Evolutionary conservation across 345 rosid species (phyloP).

Genomic region (Linum lewisii): DNA sequence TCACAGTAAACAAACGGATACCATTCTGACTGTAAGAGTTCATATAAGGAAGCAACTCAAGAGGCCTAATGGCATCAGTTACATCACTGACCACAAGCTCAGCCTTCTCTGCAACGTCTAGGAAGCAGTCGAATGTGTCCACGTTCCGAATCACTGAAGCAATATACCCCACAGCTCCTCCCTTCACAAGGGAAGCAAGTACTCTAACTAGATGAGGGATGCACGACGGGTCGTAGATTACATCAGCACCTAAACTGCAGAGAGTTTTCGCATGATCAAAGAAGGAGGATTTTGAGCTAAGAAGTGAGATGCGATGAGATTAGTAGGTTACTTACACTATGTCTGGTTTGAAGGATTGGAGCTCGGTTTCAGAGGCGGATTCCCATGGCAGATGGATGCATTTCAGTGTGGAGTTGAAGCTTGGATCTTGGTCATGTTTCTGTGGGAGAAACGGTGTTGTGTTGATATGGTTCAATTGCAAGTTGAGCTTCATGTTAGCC

Average conservation of each 20-base stretch:
- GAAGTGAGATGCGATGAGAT: neutral
- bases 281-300: too few species aligned
- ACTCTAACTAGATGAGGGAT: conserved; percentile 59
- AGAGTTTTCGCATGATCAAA: too few species aligned
- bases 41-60: conserved; percentile 55
- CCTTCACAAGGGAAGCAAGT: conserved; percentile 42
- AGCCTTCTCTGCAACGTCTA: conserved; percentile 39
- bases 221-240: conserved; percentile 65
- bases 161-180: conserved; percentile 44
- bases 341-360: conserved; percentile 41
- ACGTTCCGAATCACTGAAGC: conserved; percentile 66
- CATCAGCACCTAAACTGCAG: conserved; percentile 73
- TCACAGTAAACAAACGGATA: conserved; percentile 37
- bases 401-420: conserved; percentile 33
- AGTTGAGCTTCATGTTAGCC: conserved; percentile 62
- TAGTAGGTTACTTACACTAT: conserved; percentile 39
- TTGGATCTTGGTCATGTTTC: conserved; percentile 19
- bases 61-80: conserved; percentile 35
- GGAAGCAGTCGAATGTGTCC: conserved; percentile 51
- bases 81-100: conserved; percentile 39
- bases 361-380: conserved; percentile 44
- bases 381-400: conserved; percentile 82
- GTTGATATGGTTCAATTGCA: conserved; percentile 40
- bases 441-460: conserved; percentile 15
- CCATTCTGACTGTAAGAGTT: conserved; percentile 45